phyloP scores from a whole-genome alignment of 495 filamentous ascomycete species.

The Chaetomium tenue region DNA sequence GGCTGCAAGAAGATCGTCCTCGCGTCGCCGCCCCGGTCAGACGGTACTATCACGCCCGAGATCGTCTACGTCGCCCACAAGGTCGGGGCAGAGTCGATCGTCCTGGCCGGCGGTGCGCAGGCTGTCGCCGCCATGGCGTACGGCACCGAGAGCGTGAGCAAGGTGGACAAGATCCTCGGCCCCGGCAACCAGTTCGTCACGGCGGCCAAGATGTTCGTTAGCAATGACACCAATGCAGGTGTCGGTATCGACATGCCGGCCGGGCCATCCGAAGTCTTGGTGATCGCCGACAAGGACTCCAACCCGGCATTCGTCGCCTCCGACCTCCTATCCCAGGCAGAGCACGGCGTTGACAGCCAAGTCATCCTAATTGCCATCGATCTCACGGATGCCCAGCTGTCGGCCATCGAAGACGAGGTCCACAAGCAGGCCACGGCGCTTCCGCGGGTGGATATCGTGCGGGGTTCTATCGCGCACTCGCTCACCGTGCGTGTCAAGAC shows the following conservation, averaged over 20 bases:
- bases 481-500: conserved; percentile 80
- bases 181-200: conserved; percentile 99
- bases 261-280: conserved; percentile 92
- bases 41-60: conserved; percentile 90
- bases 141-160: conserved; percentile 78
- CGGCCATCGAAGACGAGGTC: conserved; percentile 85
- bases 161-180: conserved; percentile 98
- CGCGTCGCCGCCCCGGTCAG: conserved; percentile 83
- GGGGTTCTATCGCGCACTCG: conserved; percentile 86
- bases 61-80: conserved; percentile 99
- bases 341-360: conserved; percentile 94
- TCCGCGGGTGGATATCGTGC: conserved; percentile 87
- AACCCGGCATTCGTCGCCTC: conserved; percentile 95
- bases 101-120: conserved; percentile 92
- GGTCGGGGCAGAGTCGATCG: conserved; percentile 90
- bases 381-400: conserved; percentile 65
- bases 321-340: conserved; percentile 91
- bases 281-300: conserved; percentile 85
- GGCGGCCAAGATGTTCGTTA: conserved; percentile 94
- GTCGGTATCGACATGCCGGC: conserved; percentile 99
- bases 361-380: conserved; percentile 88
- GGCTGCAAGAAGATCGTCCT: conserved; percentile 95
- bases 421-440: conserved; percentile 85
- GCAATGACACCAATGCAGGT: conserved; percentile 90
- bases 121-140: conserved; percentile 89